Evolutionary conservation across 345 rosid species (phyloP).

Genomic region (Angophora floribunda): DNA sequence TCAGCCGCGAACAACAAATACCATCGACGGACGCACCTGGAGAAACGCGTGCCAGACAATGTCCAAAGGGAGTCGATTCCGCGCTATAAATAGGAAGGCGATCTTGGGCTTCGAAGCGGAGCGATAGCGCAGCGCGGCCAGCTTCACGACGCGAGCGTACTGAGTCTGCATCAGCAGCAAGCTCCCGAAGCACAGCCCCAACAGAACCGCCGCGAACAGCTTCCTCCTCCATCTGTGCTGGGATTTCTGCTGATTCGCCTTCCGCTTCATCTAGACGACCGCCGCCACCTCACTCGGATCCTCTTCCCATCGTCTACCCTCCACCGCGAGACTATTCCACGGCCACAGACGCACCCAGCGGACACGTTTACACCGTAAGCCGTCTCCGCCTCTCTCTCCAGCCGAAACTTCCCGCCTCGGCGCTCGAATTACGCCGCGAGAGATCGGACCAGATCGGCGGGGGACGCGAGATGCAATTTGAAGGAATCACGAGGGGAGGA

Average conservation of each 20-base stretch:
- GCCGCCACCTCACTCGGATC: neutral
- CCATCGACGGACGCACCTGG: constrained; percentile 25
- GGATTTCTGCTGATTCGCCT: constrained; percentile 37
- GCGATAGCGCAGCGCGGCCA: constrained; percentile 33
- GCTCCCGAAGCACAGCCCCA: constrained; percentile 50
- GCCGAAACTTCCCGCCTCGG: neutral
- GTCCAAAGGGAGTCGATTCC: constrained; percentile 87
- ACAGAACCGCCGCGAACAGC: constrained; percentile 21
- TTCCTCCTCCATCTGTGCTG: constrained; percentile 70
- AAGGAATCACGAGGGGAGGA: neutral
- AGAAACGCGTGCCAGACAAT: constrained; percentile 80
- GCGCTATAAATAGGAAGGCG: constrained; percentile 78
- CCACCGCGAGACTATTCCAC: neutral
- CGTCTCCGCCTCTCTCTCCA: neutral
- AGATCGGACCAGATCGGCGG: neutral
- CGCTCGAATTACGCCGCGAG: neutral
- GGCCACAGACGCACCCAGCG: neutral
- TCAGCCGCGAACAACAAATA: neutral
- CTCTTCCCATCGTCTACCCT: neutral
- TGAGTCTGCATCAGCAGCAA: constrained; percentile 54
- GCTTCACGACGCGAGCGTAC: constrained; percentile 31
- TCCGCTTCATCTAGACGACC: constrained; percentile 56
- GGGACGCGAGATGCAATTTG: neutral
- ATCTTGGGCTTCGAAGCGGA: constrained; percentile 38
- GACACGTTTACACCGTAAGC: too few species aligned